Percentiles rank a stretch among this genome's conserved stretches.
Conservation (phyloP, 2,329 filamentous ascomycete genomes). For the Cladorrhinum sp. region DNA sequence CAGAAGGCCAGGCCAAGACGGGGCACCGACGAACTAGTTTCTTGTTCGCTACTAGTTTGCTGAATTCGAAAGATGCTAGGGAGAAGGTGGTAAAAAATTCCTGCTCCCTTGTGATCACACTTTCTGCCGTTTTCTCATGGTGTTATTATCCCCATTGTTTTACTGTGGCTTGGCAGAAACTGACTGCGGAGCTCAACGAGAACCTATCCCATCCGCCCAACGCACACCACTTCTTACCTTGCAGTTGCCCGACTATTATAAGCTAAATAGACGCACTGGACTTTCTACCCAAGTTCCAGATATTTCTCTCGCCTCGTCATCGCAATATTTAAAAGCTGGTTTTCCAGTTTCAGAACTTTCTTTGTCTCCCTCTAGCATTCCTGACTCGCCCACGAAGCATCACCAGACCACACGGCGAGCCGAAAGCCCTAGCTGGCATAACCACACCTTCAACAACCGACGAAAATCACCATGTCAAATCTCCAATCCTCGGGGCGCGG, state of each 20-base stretch:
- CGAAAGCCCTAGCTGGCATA: background rate
- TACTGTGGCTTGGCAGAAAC: constrained; percentile 8
- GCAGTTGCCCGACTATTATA: constrained; percentile 4
- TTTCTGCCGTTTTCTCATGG: background rate
- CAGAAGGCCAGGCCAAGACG: constrained; percentile 14
- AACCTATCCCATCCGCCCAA: background rate
- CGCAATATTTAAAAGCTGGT: background rate
- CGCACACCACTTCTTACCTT: background rate
- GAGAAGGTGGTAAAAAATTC: constrained; percentile 17
- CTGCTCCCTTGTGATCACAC: constrained; percentile 25
- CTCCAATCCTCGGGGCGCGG: constrained; percentile 70
- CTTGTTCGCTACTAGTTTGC: constrained; percentile 1
- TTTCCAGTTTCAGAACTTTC: too few species aligned
- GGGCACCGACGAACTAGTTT: constrained; percentile 10
- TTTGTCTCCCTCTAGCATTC: too few species aligned
- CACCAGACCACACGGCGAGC: background rate
- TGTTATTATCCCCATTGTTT: constrained; percentile 10
- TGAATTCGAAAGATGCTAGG: constrained; percentile 7
- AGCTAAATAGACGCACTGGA: background rate
- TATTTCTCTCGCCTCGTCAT: background rate
- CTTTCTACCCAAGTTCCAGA: background rate
- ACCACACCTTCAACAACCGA: constrained; percentile 1
- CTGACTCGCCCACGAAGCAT: background rate
- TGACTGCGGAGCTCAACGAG: constrained; percentile 4
- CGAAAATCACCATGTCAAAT: constrained; percentile 36